Evolutionary conservation across 768 basidiomycete species (phyloP), one percentile per base, ranked within the genome.

Genomic region (Crassisporium funariophilum): DNA sequence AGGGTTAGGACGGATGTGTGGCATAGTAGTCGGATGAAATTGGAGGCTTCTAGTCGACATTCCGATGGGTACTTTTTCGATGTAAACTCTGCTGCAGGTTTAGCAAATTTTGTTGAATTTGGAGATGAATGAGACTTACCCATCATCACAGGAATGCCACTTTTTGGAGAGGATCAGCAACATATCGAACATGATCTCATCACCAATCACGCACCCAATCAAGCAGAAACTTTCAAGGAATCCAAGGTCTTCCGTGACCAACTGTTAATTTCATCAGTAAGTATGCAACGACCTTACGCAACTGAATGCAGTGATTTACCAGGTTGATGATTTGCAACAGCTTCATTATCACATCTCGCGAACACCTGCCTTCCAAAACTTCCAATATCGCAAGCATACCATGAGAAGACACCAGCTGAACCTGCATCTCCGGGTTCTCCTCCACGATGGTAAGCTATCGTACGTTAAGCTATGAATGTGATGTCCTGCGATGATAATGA

Each of bases 81-180:
- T 0, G 95, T 94, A 62, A 95, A 98, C 35, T 86, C 91, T 91
- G 53, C 19, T 38, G 8, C n/a, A n/a, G n/a, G n/a, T 31, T 31
- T 31, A 11, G 5, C 10, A 31, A 29, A 31, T 11, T 31, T 11
- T n/a, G 29, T n/a, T 31, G 29, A 31, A n/a, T 10, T 31, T 31
- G 29, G n/a, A n/a, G 29, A 5, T 5, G 5, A 31, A 25, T 29
- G 37, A 21, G 5, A 72, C 77, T 36, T 56, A 86, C 88, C 84
- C 84, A 97, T 94, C 73, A 98, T 86, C 12, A 98, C 88, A 11
- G 97, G 94, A 50, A 98, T 98, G 11, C 95, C 95, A 22, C 92
- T 88, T 46, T 4, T 27, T 34, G 15, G 38, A 42, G n/a, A n/a
- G n/a, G n/a, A 42, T 20, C 61, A 53, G 22, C 6, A 52, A 19